Percentiles rank a stretch among this genome's conserved stretches.
Evolutionary conservation across 2,329 filamentous ascomycete genomes (phyloP).

Genomic region (Thielaviopsis euricoi): DNA sequence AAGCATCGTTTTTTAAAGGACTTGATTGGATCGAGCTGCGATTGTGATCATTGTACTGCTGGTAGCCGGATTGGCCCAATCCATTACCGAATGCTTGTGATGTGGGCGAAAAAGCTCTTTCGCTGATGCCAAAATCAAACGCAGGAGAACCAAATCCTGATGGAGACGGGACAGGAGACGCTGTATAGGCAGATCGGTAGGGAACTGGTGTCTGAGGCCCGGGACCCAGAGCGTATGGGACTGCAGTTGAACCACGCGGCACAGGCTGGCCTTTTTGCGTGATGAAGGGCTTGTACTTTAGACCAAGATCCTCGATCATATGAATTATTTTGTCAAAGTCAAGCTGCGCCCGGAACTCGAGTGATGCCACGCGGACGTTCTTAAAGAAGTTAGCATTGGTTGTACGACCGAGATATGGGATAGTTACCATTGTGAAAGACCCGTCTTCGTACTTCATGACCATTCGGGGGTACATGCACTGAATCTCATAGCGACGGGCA

Average conservation of each 20-base stretch:
- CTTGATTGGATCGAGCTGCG: neutral
- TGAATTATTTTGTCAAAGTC: slow-evolving; percentile 6
- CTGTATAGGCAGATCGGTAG: slow-evolving; percentile 5
- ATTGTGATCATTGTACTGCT: neutral
- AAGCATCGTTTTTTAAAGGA: neutral
- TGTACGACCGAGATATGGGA: neutral
- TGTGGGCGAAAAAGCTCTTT: neutral
- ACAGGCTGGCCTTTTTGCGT: neutral
- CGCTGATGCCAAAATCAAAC: neutral
- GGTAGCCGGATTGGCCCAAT: neutral
- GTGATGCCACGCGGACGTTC: slow-evolving; percentile 7
- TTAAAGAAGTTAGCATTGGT: neutral
- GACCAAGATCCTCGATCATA: slow-evolving; percentile 7
- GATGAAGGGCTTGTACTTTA: slow-evolving; percentile 8
- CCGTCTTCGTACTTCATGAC: slow-evolving; percentile 9
- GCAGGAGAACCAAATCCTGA: slow-evolving; percentile 1
- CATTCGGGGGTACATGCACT: slow-evolving; percentile 7
- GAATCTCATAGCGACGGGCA: slow-evolving; percentile 8
- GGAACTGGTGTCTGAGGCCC: neutral
- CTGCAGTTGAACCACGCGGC: slow-evolving; percentile 5
- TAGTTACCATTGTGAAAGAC: neutral
- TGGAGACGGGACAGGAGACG: slow-evolving; percentile 4
- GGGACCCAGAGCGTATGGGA: neutral
- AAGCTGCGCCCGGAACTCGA: slow-evolving; percentile 5
- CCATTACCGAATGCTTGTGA: neutral